Percentiles rank a stretch among this genome's conserved stretches.
Conservation (phyloP, 1,139 yeast genomes). For the Taphrina pruni region DNA sequence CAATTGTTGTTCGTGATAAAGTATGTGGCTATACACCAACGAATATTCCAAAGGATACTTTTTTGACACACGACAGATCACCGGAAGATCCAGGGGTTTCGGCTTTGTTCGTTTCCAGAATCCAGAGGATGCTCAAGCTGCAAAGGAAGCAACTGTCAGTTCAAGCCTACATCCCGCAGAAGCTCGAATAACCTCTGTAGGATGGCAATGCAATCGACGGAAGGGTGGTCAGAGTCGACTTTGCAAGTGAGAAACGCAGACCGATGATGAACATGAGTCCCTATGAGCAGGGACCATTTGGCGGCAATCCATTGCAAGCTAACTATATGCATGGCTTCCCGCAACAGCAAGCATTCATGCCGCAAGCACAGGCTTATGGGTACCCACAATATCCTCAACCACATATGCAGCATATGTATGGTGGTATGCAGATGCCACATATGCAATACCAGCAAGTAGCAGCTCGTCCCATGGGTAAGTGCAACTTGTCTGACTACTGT, state of each 20-base stretch:
- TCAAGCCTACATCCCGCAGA: neutral
- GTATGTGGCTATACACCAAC: constrained; percentile 1
- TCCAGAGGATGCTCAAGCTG: constrained; percentile 99
- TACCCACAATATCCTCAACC: constrained; percentile 25
- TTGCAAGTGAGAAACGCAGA: constrained; percentile 35
- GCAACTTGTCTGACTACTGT: neutral
- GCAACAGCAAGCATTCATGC: constrained; percentile 18
- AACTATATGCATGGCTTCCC: constrained; percentile 19
- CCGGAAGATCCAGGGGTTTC: constrained; percentile 95
- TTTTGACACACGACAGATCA: constrained; percentile 44
- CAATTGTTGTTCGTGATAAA: constrained; percentile 27
- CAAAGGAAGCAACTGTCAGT: constrained; percentile 51
- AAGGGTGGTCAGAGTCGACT: constrained; percentile 37
- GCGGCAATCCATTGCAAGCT: constrained; percentile 11
- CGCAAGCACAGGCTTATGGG: constrained; percentile 15
- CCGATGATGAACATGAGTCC: constrained; percentile 25
- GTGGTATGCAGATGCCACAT: constrained; percentile 19
- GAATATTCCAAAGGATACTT: neutral
- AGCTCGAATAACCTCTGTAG: neutral
- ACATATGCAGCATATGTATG: constrained; percentile 8
- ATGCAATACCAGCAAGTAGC: constrained; percentile 27
- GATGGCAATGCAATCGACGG: constrained; percentile 39
- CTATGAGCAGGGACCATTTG: constrained; percentile 12
- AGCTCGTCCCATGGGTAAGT: constrained; percentile 19
- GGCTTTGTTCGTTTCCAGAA: constrained; percentile 97